Base-by-base conservation (phyloP, 306 rosid species). In the Gynostemma pentaphyllum region DNA sequence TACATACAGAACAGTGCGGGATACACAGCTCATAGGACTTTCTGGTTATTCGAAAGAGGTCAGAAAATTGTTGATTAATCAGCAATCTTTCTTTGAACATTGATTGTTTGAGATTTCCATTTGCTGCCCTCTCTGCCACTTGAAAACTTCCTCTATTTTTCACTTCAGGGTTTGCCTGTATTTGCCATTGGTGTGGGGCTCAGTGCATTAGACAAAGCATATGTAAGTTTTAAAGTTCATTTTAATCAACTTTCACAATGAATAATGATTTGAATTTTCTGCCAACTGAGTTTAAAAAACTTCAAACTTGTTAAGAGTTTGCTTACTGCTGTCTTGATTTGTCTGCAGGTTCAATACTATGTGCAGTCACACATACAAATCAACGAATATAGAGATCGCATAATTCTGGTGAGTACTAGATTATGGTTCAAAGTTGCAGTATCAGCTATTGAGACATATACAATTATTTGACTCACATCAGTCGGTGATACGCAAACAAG, bases 351-450 rank as follows among this genome's bases (percentile, higher is more conserved):
- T 62, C 80, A 88, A 70, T 80, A 84, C 79, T 92, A 92, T 83
- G 96, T 92, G 80, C 99, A 92, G 84, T 92, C 99, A 60, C 99
- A 92, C 78, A 92, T 92, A 80, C 99, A 92, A 71, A 78, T 92
- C 42, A 92, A 92, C 57, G 96, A 92, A 79, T 92, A 92, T 68
- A 86, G 99, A 45, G 99, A 92, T 73, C 73, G 88, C 13, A 77
- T 84, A 53, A 39, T 88, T 68, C 87, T 92, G 95, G 99, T 92
- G 61, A 64, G 94, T 68, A 37, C 65, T 7, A 21, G 39, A 36
- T 12, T 60, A 16, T 22, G 34, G 46, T n/a, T n/a, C n/a, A n/a
- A n/a, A n/a, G n/a, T n/a, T n/a, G n/a, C n/a, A n/a, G n/a, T n/a
- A n/a, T n/a, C n/a, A n/a, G n/a, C n/a, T n/a, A n/a, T n/a, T n/a